Evolutionary conservation across 2,329 filamentous ascomycete species (phyloP).

Genomic region (Ceratocystis cubensis): DNA sequence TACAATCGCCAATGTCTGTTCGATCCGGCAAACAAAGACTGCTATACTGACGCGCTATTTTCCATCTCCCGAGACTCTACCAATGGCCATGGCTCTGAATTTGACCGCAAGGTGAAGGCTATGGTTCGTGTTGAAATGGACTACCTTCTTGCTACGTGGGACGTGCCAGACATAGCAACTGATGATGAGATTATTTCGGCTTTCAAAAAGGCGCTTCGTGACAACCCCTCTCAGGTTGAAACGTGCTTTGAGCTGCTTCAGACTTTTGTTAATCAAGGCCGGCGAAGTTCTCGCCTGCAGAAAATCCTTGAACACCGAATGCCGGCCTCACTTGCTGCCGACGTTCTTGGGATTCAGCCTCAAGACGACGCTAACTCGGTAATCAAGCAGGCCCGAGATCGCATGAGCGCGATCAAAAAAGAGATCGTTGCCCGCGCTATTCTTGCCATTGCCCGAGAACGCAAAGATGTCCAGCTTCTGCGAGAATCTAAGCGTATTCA

Average conservation of each 20-base stretch:
- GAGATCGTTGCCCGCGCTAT: conserved; percentile 25
- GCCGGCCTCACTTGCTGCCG: conserved; percentile 19
- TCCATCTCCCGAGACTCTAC: conserved; percentile 18
- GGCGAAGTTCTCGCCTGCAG: conserved; percentile 21
- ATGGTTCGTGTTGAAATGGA: conserved; percentile 20
- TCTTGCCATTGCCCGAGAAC: conserved; percentile 25
- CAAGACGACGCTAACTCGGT: conserved; percentile 15
- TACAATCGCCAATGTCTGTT: conserved; percentile 19
- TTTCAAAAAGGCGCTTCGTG: conserved; percentile 23
- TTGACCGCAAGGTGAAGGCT: conserved; percentile 20
- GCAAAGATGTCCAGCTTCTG: conserved; percentile 23
- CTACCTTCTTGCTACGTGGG: conserved; percentile 22
- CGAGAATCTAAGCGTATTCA: conserved; percentile 20
- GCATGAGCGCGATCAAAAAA: conserved; percentile 15
- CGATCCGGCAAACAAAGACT: conserved; percentile 18
- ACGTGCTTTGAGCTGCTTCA: conserved; percentile 23
- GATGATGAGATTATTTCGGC: conserved; percentile 24
- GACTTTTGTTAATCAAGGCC: conserved; percentile 22
- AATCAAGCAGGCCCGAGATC: conserved; percentile 18
- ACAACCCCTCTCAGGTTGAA: conserved; percentile 23
- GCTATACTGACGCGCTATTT: conserved; percentile 22
- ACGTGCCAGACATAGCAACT: conserved; percentile 22
- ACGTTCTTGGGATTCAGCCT: conserved; percentile 17
- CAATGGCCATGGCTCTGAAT: conserved; percentile 19
- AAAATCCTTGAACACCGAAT: conserved; percentile 18